These are phyloP conservation scores for Ophidiomyces ophidiicola DNA, from an alignment of 2,329 filamentous ascomycete genomes.

Conservation along the genomic window DNA sequence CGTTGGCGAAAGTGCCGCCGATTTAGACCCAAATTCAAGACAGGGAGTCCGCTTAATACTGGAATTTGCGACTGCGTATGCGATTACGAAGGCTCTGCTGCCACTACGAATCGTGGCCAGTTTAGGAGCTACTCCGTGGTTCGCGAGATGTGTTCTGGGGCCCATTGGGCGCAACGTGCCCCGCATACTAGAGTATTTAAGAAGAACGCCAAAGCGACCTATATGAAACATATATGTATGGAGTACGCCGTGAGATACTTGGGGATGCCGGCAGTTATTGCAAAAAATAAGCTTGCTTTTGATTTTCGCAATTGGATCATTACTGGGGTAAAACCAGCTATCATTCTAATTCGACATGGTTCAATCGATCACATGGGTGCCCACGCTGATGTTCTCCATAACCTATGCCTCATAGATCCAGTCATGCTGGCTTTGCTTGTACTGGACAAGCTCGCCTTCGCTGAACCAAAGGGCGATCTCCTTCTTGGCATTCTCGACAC, in stretches of 20 bases:
- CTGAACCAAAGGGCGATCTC: conserved; percentile 98
- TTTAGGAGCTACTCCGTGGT: conserved; percentile 85
- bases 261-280: not conserved
- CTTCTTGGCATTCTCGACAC: conserved; percentile 98
- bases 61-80: conserved; percentile 77
- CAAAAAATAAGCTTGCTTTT: not conserved
- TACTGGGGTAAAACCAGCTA: not conserved
- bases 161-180: conserved; percentile 34
- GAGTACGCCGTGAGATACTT: too few relatives aligned
- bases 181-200: conserved; percentile 26
- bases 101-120: conserved; percentile 65
- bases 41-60: conserved; percentile 44
- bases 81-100: conserved; percentile 73
- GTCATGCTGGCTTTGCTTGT: conserved; percentile 71
- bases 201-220: conserved; percentile 13
- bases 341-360: not conserved
- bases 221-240: not conserved
- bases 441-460: conserved; percentile 69
- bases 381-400: not conserved
- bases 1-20: conserved; percentile 17
- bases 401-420: conserved; percentile 79
- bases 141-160: conserved; percentile 55
- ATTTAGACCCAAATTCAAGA: conserved; percentile 23
- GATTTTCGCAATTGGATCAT: not conserved
- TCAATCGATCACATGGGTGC: not conserved